phyloP scores from a whole-genome alignment of 805 yeast species.

The Candida michaelii region DNA sequence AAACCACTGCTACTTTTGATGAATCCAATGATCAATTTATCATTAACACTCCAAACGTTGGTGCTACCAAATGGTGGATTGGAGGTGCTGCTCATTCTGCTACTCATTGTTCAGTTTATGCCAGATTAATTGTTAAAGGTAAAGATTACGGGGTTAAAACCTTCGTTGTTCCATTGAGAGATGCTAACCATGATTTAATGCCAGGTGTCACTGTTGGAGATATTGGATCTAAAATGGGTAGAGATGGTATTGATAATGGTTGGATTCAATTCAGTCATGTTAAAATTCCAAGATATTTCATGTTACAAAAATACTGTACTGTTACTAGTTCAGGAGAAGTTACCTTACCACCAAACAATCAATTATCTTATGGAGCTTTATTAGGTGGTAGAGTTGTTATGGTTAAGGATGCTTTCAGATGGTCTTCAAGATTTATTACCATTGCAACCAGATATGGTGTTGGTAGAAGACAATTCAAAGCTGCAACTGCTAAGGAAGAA shows the following conservation, averaged over 20 bases:
- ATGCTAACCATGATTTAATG: conserved; percentile 40
- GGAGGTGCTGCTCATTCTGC: conserved; percentile 52
- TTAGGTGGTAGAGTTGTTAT: conserved; percentile 46
- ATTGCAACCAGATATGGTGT: conserved; percentile 46
- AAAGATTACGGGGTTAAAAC: conserved; percentile 48
- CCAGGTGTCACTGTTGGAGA: conserved; percentile 47
- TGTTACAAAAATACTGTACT: conserved; percentile 47
- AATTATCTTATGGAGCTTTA: conserved; percentile 44
- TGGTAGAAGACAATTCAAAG: conserved; percentile 45
- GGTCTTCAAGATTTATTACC: conserved; percentile 41
- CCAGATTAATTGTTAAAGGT: conserved; percentile 44
- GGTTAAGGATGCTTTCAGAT: conserved; percentile 45
- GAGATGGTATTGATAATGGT: conserved; percentile 49
- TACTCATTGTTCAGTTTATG: conserved; percentile 43
- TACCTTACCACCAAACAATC: conserved; percentile 43
- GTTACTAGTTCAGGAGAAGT: conserved; percentile 41
- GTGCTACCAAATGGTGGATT: conserved; percentile 53
- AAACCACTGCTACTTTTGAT: conserved; percentile 51
- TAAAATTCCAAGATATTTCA: conserved; percentile 44
- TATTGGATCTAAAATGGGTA: conserved; percentile 50
- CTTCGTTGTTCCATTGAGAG: conserved; percentile 47
- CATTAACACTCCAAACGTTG: conserved; percentile 47
- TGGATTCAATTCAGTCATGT: conserved; percentile 49
- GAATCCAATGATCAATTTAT: conserved; percentile 40
- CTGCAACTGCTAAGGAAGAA: conserved; percentile 28